A percentile compares a stretch with the other conserved stretches of the same genome.
These are phyloP conservation scores for Lecanoromycetidae sp. DNA, from an alignment of 2,329 filamentous ascomycete genomes.

Conservation along the genomic window DNA sequence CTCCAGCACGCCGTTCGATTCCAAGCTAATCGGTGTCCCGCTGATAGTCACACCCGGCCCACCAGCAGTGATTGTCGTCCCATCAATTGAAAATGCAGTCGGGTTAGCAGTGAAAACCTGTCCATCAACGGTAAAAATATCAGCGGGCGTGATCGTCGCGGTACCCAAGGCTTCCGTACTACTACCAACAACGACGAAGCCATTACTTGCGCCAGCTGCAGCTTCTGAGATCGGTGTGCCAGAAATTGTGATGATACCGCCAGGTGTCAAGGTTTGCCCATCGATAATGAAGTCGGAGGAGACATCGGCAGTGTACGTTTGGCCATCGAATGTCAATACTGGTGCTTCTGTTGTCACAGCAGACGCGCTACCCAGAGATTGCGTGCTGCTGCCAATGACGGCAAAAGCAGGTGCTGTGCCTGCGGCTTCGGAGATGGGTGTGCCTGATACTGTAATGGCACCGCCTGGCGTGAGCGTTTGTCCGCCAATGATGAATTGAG, in stretches of 20 bases:
- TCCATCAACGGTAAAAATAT: conserved; percentile 3
- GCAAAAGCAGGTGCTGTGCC: background rate
- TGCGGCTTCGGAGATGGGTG: background rate
- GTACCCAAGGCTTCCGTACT: conserved; percentile 5
- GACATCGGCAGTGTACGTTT: conserved; percentile 11
- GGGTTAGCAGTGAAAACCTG: conserved; percentile 12
- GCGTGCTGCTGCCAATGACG: conserved; percentile 3
- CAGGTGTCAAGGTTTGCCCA: conserved; percentile 10
- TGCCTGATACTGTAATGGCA: conserved; percentile 7
- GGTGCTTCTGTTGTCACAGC: background rate
- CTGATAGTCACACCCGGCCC: conserved; percentile 4
- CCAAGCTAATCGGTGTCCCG: conserved; percentile 4
- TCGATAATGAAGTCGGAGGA: conserved; percentile 10
- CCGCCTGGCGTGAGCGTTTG: conserved; percentile 12
- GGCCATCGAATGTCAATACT: conserved; percentile 4
- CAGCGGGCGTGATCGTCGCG: background rate
- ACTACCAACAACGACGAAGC: conserved; percentile 4
- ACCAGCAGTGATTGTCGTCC: conserved; percentile 12
- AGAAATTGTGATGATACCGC: conserved; percentile 9
- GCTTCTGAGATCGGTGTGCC: conserved; percentile 5
- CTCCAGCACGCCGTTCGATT: background rate
- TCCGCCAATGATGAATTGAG: conserved; percentile 6
- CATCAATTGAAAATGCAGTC: conserved; percentile 5
- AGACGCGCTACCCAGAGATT: background rate
- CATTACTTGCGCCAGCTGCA: background rate